A percentile compares a stretch with the other conserved stretches of the same genome.
These are phyloP conservation scores for Fusarium verrucosum DNA, from an alignment of 2,329 filamentous ascomycete species.

Conservation along the genomic window DNA sequence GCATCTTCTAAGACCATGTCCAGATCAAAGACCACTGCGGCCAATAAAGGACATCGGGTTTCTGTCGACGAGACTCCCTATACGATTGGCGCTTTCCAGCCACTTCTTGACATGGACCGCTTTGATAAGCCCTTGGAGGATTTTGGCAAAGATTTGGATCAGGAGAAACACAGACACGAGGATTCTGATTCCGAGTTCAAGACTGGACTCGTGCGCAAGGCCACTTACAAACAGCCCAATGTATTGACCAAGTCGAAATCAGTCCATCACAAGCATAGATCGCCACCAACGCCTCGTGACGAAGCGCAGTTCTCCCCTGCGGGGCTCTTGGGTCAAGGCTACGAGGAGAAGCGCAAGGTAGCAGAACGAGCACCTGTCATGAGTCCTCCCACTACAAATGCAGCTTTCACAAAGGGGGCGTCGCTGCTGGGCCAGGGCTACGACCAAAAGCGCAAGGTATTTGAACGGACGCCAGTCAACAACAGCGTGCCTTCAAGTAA, in stretches of 20 bases:
- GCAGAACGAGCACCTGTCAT: conserved; percentile 42
- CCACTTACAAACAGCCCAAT: conserved; percentile 20
- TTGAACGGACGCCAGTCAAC: conserved; percentile 41
- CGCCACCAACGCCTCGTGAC: conserved; percentile 23
- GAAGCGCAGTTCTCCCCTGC: conserved; percentile 59
- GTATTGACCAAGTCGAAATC: conserved; percentile 44
- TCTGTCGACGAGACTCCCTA: conserved; percentile 61
- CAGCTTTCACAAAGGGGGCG: conserved; percentile 65
- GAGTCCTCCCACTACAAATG: conserved; percentile 43
- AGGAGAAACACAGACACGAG: conserved; percentile 10
- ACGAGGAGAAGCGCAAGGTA: conserved; percentile 57
- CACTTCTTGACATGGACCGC: conserved; percentile 70
- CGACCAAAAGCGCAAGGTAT: conserved; percentile 55
- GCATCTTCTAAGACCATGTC: conserved; percentile 39
- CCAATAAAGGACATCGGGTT: conserved; percentile 46
- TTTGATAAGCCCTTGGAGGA: conserved; percentile 64
- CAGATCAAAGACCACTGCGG: conserved; percentile 51
- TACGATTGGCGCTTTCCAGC: conserved; percentile 73
- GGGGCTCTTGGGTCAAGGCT: conserved; percentile 62
- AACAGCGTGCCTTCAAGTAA: conserved; percentile 43
- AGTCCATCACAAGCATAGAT: conserved; percentile 25
- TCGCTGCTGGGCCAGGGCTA: conserved; percentile 63
- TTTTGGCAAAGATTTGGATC: conserved; percentile 56
- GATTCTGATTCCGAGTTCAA: conserved; percentile 25
- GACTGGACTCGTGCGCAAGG: conserved; percentile 24